Conservation (phyloP, 768 basidiomycete species). For the Tulasnella sp. region DNA sequence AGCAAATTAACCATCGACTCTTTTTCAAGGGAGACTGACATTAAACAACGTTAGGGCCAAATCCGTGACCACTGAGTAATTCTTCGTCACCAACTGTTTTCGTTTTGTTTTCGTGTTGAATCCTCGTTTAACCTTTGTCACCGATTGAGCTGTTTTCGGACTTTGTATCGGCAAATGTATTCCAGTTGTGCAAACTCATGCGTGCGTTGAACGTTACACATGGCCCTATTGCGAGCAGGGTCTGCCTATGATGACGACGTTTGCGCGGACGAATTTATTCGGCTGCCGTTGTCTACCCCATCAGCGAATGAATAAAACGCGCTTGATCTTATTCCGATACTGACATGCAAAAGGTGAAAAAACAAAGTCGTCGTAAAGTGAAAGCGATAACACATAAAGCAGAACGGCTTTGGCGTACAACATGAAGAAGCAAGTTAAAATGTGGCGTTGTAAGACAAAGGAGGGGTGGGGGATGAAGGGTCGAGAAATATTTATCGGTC, state of each 20-base stretch:
- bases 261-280: too few species aligned
- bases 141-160: neutral
- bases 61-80: slow-evolving; percentile 65
- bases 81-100: neutral
- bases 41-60: slow-evolving; percentile 46
- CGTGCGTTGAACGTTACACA: too few species aligned
- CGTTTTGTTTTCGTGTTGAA: neutral
- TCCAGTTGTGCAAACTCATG: neutral
- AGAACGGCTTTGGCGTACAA: neutral
- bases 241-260: too few species aligned
- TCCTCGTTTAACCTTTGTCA: neutral
- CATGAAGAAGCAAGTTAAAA: neutral
- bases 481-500: neutral
- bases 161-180: neutral
- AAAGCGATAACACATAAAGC: neutral
- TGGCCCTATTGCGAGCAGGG: too few species aligned
- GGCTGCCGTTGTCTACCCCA: too few species aligned
- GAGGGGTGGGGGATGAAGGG: neutral
- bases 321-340: neutral
- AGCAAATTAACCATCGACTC: slow-evolving; percentile 30
- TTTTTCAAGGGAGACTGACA: neutral
- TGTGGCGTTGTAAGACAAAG: neutral
- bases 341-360: neutral
- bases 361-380: neutral
- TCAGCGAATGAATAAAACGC: too few species aligned